Evolutionary conservation across 176 grass and related monocot genomes (phyloP).

Genomic region (Oropetium thomaeum): DNA sequence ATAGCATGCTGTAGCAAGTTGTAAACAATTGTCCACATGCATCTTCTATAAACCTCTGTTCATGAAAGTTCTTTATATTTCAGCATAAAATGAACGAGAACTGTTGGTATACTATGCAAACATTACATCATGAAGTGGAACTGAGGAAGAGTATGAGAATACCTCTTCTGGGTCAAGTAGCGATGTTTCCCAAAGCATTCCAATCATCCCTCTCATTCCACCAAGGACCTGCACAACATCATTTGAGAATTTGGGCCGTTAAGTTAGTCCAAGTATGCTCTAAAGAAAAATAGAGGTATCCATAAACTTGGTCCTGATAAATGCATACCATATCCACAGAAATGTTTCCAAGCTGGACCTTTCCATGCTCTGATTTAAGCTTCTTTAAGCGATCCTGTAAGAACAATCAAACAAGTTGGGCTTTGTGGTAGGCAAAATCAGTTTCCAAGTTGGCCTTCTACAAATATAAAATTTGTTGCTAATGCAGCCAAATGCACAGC

Average conservation of each 20-base stretch:
- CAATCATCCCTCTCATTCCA: slow-evolving; percentile 99
- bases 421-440: not conserved
- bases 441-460: not conserved
- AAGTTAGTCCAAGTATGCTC: not conserved
- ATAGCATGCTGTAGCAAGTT: not conserved
- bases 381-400: slow-evolving; percentile 77
- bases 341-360: slow-evolving; percentile 97
- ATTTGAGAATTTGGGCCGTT: slow-evolving; percentile 15
- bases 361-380: slow-evolving; percentile 85
- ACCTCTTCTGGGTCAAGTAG: slow-evolving; percentile 98
- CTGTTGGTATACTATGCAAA: not conserved
- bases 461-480: not conserved
- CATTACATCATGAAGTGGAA: slow-evolving; percentile 23
- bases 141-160: slow-evolving; percentile 25
- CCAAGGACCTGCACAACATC: slow-evolving; percentile 72
- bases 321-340: slow-evolving; percentile 84
- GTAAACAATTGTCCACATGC: not conserved
- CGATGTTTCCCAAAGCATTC: slow-evolving; percentile 98
- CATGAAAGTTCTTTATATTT: not conserved
- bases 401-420: not conserved
- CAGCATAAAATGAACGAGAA: not conserved
- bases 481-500: not conserved
- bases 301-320: not conserved
- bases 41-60: not conserved
- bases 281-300: slow-evolving; percentile 12